Evolutionary conservation across 176 grass and related monocot species (phyloP), one percentile per base, ranked within the genome.

Genomic region (Cocos nucifera): DNA sequence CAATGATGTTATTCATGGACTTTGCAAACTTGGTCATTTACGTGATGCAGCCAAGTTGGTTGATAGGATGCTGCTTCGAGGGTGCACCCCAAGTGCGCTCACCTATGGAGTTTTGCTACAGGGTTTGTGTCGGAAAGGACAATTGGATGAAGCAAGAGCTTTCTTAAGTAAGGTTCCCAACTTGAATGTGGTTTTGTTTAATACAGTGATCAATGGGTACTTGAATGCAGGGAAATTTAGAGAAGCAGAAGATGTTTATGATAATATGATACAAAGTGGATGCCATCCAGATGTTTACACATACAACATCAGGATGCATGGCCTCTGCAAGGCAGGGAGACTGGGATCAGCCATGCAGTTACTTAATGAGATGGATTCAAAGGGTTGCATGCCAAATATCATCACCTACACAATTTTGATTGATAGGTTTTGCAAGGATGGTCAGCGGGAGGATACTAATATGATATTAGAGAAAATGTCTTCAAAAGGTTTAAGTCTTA

Each of bases 61-160:
- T 57, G 87, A 96, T 58, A 90, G 74, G 73, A 96, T 96, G 92
- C 21, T 96, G 51, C 35, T 60, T 73, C 78, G 67, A 30, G 73
- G 78, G 26, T 90, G 80, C 49, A 50, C 19, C 16, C 91, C 86
- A 15, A 81, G 65, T 67, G 8, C 49, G 12, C 57, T 82, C 29
- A 96, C 92, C 0, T 90, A 96, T 32, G 92, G 83, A 65, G 76
- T 82, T 64, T 66, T 96, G 32, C 64, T 96, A 27, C 61, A 85
- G 29, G 80, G 83, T 5, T 59, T 96, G 62, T 96, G 91, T 62
- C 57, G 61, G 35, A 56, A 70, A 5, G 74, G 62, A 62, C 78
- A 75, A 67, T 62, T 74, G n/a, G 80, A 87, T 12, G 83, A 88
- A 59, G 92, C 92, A 19, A 64, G 24, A 35, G 49, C 61, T 21